These are phyloP conservation scores for Sporodiniella umbellata DNA, from an alignment of 371 early-diverging fungal species.

Conservation along the genomic window DNA sequence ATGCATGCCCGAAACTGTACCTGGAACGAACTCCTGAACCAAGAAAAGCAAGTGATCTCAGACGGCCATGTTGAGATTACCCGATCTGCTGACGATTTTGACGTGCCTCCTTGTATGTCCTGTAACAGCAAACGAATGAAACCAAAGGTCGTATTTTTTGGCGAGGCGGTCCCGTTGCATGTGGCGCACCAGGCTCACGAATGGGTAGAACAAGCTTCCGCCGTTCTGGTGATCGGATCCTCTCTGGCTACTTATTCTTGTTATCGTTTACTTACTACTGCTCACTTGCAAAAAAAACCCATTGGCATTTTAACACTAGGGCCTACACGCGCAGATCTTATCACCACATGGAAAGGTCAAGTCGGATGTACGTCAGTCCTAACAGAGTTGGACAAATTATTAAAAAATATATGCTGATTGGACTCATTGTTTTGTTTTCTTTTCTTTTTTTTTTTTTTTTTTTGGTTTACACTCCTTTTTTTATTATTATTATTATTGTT, in stretches of 20 bases:
- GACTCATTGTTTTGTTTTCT: not conserved
- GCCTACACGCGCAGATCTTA: slow-evolving; percentile 67
- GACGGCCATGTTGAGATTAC: slow-evolving; percentile 88
- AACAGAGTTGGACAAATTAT: slow-evolving; percentile 4
- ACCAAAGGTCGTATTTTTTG: slow-evolving; percentile 85
- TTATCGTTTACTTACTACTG: slow-evolving; percentile 67
- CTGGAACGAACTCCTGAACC: slow-evolving; percentile 40
- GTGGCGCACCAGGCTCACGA: slow-evolving; percentile 51
- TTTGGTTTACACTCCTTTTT: not conserved
- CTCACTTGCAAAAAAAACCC: slow-evolving; percentile 55
- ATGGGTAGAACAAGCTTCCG: slow-evolving; percentile 53
- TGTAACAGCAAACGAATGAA: slow-evolving; percentile 67
- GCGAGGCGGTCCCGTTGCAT: slow-evolving; percentile 69
- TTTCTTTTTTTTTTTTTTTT: slow-evolving; percentile 1
- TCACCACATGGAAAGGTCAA: slow-evolving; percentile 61
- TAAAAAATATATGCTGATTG: slow-evolving; percentile 1
- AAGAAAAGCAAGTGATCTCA: slow-evolving; percentile 60
- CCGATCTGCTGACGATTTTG: slow-evolving; percentile 63
- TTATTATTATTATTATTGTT: not conserved
- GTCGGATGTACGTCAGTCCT: slow-evolving; percentile 38
- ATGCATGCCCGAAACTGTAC: slow-evolving; percentile 72
- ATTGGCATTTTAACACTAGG: slow-evolving; percentile 75
- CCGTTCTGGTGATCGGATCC: slow-evolving; percentile 77
- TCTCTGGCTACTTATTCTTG: slow-evolving; percentile 84
- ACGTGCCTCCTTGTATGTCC: slow-evolving; percentile 66